Conservation (phyloP, 495 filamentous ascomycete genomes). For the Lepidopterella palustris region DNA sequence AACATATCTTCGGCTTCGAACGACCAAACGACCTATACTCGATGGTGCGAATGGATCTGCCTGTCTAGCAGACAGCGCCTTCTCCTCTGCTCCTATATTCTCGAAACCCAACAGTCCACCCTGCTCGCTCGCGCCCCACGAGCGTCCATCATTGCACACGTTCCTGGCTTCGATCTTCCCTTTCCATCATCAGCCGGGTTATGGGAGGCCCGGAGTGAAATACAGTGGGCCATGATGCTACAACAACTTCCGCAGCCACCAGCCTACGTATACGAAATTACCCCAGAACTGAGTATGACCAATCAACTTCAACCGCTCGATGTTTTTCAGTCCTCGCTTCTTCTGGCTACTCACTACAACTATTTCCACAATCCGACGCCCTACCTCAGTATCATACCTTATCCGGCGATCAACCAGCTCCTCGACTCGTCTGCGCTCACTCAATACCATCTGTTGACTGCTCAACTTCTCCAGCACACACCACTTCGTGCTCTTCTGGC, state of each 20-base stretch:
- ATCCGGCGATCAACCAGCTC: conserved; percentile 16
- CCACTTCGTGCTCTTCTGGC: conserved; percentile 36
- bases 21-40: conserved; percentile 13
- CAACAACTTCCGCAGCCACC: conserved; percentile 17
- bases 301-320: conserved; percentile 12
- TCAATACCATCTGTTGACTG: conserved; percentile 18
- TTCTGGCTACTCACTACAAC: conserved; percentile 28
- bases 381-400: conserved; percentile 6
- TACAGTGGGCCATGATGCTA: conserved; percentile 16
- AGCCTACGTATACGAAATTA: conserved; percentile 13
- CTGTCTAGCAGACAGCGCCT: conserved; percentile 27
- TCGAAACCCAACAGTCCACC: conserved; percentile 32
- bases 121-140: conserved; percentile 27
- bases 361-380: conserved; percentile 17
- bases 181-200: conserved; percentile 21
- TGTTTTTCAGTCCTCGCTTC: conserved; percentile 31
- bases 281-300: conserved; percentile 1
- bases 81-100: conserved; percentile 31
- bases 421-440: conserved; percentile 18
- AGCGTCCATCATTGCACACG: conserved; percentile 6
- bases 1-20: conserved; percentile 4
- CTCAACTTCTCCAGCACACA: conserved; percentile 29
- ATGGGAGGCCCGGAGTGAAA: conserved; percentile 26
- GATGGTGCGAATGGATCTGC: conserved; percentile 23
- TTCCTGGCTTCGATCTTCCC: conserved; percentile 26